Percentiles rank a stretch among this genome's conserved stretches.
phyloP scores from a whole-genome alignment of 2,329 filamentous ascomycete species.

The Fusarium scirpi region DNA sequence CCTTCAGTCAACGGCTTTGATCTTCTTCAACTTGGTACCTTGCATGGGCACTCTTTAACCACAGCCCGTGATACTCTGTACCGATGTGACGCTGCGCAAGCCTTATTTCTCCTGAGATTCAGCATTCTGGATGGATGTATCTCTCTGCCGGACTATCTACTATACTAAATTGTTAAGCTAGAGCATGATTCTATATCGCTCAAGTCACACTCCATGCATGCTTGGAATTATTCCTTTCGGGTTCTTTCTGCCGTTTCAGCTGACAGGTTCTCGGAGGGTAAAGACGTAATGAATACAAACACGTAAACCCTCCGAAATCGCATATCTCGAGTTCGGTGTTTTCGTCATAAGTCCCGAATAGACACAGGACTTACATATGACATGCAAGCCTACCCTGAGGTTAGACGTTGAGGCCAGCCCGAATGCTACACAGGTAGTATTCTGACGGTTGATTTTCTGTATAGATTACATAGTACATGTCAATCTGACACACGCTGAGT shows the following conservation, averaged over 20 bases:
- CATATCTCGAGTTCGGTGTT: background rate
- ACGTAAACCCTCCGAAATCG: background rate
- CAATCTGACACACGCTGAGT: no score
- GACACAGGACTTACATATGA: background rate
- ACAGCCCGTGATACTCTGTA: background rate
- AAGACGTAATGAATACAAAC: background rate
- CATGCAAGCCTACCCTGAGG: background rate
- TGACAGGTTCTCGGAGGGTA: background rate
- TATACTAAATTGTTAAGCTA: background rate
- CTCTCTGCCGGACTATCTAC: background rate
- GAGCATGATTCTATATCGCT: constrained; percentile 2
- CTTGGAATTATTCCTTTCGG: constrained; percentile 6
- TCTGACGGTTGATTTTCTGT: background rate
- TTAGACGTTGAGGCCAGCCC: background rate
- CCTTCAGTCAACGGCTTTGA: constrained; percentile 10
- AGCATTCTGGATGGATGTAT: background rate
- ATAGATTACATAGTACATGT: background rate
- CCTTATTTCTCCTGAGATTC: background rate
- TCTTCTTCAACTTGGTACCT: constrained; percentile 36
- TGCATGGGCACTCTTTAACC: background rate
- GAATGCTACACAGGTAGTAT: background rate
- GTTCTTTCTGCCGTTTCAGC: constrained; percentile 18
- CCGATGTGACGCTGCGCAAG: background rate
- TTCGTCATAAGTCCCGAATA: background rate
- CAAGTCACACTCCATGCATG: constrained; percentile 28